Percentiles rank a stretch among this genome's conserved stretches.
phyloP scores from a whole-genome alignment of 2,329 filamentous ascomycete genomes.

The Claviceps sp. region DNA sequence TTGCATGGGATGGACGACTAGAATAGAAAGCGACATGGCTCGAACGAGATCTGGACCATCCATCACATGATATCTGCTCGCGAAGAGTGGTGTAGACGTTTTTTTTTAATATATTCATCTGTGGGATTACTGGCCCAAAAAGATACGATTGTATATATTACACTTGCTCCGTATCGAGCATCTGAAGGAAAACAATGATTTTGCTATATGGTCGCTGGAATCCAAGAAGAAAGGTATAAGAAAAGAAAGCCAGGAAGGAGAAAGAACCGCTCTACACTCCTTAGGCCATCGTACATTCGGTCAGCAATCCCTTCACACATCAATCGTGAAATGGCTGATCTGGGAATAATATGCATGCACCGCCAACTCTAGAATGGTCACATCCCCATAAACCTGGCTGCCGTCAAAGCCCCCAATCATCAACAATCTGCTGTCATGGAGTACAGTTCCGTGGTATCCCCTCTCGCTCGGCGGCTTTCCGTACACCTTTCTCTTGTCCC shows the following conservation, averaged over 20 bases:
- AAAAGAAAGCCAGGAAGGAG: neutral
- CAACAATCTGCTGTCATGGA: constrained; percentile 52
- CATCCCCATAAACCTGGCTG: constrained; percentile 53
- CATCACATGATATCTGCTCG: too few species aligned
- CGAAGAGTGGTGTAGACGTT: too few species aligned
- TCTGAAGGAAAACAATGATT: too few species aligned
- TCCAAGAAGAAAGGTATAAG: neutral
- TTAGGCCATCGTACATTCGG: too few species aligned
- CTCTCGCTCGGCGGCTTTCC: constrained; percentile 48
- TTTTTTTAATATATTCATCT: too few species aligned
- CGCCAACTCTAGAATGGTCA: constrained; percentile 53
- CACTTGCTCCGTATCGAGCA: too few species aligned
- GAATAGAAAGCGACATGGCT: neutral
- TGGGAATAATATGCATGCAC: constrained; percentile 62
- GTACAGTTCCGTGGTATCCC: constrained; percentile 53
- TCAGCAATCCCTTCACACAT: constrained; percentile 32
- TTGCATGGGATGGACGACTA: too few species aligned
- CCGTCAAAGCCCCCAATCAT: constrained; percentile 57
- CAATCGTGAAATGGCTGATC: constrained; percentile 59
- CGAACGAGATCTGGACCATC: too few species aligned
- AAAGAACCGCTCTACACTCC: neutral
- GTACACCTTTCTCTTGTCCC: constrained; percentile 54
- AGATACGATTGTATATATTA: too few species aligned
- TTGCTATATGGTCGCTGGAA: too few species aligned
- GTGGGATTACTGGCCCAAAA: too few species aligned